Base-by-base conservation (phyloP, 768 basidiomycete genomes). In the Hypholoma fasciculare region DNA sequence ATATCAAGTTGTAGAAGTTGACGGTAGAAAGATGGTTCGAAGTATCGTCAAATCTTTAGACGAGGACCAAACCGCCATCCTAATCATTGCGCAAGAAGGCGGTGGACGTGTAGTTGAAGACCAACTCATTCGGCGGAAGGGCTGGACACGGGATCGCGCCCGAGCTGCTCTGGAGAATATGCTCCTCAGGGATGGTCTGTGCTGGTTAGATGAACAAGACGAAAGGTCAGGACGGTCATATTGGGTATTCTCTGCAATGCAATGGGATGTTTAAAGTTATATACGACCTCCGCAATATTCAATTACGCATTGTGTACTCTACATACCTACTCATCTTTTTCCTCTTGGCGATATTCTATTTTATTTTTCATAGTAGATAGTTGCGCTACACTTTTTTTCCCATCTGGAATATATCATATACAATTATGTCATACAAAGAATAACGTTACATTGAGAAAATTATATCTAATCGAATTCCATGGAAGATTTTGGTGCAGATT, bases 141-240 rank as follows among this genome's bases (percentile, higher is more conserved):
- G 86, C 4, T 99, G 97, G 97, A 84, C 85, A 1, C 71, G 79
- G 49, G 90, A 90, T 37, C 82, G 97, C 26, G 89, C 91, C 4
- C 78, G 81, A 49, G 81, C 85, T 11, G 95, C 89, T 1, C 71
- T 98, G 65, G 88, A 94, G 65, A 95, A 96, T 61, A 95, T 96
- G 87, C 81, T 96, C 13, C 78, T 93, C 60, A 80, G 89, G 26
- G 95, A 98, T 61, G 96, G 96, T 1, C 76, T 96, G 23, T 96
- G 93, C 58, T 99, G 97, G 97, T 68, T 98, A 30, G 97, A 99
- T 67, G 88, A 92, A 23, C 94, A 97, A 72, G 92, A 90, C 53
- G 84, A 86, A 63, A 69, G 68, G 14, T 77, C 74, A 30, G 85
- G 86, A 27, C 78, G 80, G 57, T 84, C 86, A 20, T 96, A 94